Evolutionary conservation across 805 yeast species (phyloP).

Genomic region (Saturnispora quitensis): DNA sequence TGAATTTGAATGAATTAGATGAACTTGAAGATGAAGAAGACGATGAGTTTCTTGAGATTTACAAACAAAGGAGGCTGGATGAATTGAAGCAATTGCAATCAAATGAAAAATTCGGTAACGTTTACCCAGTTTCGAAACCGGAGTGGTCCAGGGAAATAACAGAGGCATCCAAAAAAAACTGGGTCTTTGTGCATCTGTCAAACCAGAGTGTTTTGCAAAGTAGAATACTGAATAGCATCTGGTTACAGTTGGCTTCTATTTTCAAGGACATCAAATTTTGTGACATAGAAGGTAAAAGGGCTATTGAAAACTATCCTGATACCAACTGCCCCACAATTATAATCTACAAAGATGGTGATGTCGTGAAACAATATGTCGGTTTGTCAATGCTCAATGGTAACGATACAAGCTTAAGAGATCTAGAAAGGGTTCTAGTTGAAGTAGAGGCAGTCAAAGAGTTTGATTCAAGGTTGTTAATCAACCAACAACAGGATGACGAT

Average conservation of each 20-base stretch:
- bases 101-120: slow-evolving; percentile 58
- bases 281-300: slow-evolving; percentile 84
- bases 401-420: slow-evolving; percentile 55
- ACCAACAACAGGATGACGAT: slow-evolving; percentile 48
- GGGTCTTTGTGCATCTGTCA: slow-evolving; percentile 73
- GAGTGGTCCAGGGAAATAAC: slow-evolving; percentile 86
- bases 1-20: slow-evolving; percentile 72
- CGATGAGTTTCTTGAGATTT: slow-evolving; percentile 75
- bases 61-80: slow-evolving; percentile 68
- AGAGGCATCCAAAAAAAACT: slow-evolving; percentile 56
- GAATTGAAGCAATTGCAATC: slow-evolving; percentile 57
- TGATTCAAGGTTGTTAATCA: slow-evolving; percentile 59
- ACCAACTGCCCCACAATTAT: slow-evolving; percentile 84
- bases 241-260: slow-evolving; percentile 49
- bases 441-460: slow-evolving; percentile 53
- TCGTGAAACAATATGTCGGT: slow-evolving; percentile 73
- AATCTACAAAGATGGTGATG: slow-evolving; percentile 69
- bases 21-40: slow-evolving; percentile 89
- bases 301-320: slow-evolving; percentile 89
- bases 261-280: slow-evolving; percentile 82
- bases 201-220: slow-evolving; percentile 63
- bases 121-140: slow-evolving; percentile 71
- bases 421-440: slow-evolving; percentile 64
- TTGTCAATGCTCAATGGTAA: slow-evolving; percentile 79
- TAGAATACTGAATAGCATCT: slow-evolving; percentile 54